Base-by-base conservation (phyloP, 2,329 filamentous ascomycete species). In the Colletotrichum truncatum region DNA sequence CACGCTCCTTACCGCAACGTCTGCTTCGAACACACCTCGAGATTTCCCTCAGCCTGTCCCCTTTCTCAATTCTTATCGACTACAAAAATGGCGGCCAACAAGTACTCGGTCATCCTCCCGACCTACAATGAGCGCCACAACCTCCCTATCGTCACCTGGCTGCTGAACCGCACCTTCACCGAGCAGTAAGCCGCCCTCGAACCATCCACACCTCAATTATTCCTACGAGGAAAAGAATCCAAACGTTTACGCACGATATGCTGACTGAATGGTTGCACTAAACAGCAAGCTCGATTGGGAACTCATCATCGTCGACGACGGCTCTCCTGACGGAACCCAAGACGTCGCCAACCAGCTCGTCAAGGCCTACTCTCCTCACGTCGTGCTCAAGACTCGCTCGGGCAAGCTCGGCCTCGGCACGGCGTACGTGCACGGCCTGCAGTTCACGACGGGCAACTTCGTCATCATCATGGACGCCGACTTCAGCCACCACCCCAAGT, bases 401-500 rank as follows among this genome's bases (percentile, higher is more conserved):
- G 97, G 97, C 76, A 99, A 98, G 83, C 92, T 98, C 38, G 95
- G 95, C n/a, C 91, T 98, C 52, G 95, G 95, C 71, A 98, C 95
- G 3, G 95, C 95, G 51, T 98, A 98, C 82, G 93, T 98, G 38
- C 94, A 98, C 80, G 95, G 95, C 55, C 86, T 99, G 66, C 89
- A 97, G 78, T 98, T 92, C 77, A 91, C 87, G 23, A 94, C 90
- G 21, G 96, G 96, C 73, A 98, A 97, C 87, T 98, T 90, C 76
- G 93, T 99, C 77, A 93, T 99, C 85, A 99, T 99, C 87, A 99
- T 99, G 96, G 96, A 99, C 84, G 96, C 97, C 81, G 96, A 99
- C 82, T 99, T 99, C 87, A 93, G 89, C 73, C 96, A 99, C 84
- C 96, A 99, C 85, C 96, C 96, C 76, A 99, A 98, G 83, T 99